Conservation (phyloP, 176 grass and related monocot genomes). For the Miscanthus lutarioriparius region DNA sequence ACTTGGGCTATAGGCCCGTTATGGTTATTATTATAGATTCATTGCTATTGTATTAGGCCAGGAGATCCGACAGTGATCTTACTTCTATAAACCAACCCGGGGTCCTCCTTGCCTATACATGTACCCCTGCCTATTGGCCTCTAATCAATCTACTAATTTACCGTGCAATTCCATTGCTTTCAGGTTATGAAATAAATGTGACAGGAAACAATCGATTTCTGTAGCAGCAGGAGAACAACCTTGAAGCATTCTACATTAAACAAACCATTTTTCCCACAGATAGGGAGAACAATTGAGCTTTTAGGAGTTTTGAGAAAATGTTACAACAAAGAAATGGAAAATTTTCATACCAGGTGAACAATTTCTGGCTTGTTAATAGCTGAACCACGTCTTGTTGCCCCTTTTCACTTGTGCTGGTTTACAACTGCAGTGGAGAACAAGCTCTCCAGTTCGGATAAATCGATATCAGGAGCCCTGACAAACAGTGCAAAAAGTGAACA, state of each 20-base stretch:
- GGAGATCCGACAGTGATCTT: too few relatives aligned
- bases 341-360: slow-evolving; percentile 74
- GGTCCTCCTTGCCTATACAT: too few relatives aligned
- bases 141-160: too few relatives aligned
- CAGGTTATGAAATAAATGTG: slow-evolving; percentile 20
- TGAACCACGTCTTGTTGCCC: slow-evolving; percentile 65
- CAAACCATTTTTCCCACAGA: neutral
- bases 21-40: too few relatives aligned
- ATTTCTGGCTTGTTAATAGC: slow-evolving; percentile 83
- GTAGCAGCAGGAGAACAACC: slow-evolving; percentile 18
- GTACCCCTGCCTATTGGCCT: too few relatives aligned
- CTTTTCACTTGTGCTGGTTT: slow-evolving; percentile 68
- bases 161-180: too few relatives aligned
- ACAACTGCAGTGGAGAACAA: slow-evolving; percentile 42
- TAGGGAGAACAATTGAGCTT: slow-evolving; percentile 7
- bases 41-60: too few relatives aligned
- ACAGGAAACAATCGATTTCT: neutral
- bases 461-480: slow-evolving; percentile 45
- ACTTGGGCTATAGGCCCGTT: too few relatives aligned
- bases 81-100: too few relatives aligned
- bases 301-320: neutral
- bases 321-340: slow-evolving; percentile 20
- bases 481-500: slow-evolving; percentile 34
- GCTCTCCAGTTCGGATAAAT: slow-evolving; percentile 22
- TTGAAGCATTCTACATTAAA: neutral